phyloP scores from a whole-genome alignment of 495 filamentous ascomycete species.

The Bathelium albidoporum region DNA sequence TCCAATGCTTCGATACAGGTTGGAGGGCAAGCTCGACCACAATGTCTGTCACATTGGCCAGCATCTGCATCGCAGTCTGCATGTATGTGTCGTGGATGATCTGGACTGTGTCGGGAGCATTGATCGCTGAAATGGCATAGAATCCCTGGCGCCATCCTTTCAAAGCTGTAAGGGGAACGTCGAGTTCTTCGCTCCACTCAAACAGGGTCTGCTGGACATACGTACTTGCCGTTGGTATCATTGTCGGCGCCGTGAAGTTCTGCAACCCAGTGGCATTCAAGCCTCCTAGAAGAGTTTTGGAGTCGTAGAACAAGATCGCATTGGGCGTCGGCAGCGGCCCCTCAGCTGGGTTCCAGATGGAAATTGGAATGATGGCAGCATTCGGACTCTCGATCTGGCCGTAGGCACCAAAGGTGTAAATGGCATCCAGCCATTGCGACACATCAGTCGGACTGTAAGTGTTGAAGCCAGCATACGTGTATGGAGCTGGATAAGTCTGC shows the following conservation, averaged over 20 bases:
- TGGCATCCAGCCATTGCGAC: not conserved
- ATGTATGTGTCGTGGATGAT: not conserved
- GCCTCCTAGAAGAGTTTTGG: not conserved
- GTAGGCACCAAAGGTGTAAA: not conserved
- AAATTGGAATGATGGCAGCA: not conserved
- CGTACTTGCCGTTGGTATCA: not conserved
- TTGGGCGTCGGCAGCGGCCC: not conserved
- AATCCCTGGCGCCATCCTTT: not conserved
- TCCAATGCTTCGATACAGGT: not conserved
- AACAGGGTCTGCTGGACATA: not conserved
- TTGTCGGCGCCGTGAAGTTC: not conserved
- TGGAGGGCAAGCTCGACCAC: not conserved
- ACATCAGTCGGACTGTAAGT: not conserved
- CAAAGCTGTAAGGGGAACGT: not conserved
- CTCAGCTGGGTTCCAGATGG: not conserved
- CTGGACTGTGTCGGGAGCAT: not conserved
- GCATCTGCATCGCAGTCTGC: not conserved
- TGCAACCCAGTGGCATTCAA: not conserved
- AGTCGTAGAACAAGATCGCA: not conserved
- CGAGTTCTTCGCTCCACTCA: not conserved
- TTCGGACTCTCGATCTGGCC: not conserved
- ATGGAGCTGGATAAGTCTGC: constrained; percentile 10
- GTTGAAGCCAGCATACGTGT: not conserved
- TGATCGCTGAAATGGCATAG: not conserved
- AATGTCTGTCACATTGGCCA: not conserved